Percentiles rank a stretch among this genome's conserved stretches.
phyloP scores from a whole-genome alignment of 768 basidiomycete genomes.

The Rhodotorula paludigena region DNA sequence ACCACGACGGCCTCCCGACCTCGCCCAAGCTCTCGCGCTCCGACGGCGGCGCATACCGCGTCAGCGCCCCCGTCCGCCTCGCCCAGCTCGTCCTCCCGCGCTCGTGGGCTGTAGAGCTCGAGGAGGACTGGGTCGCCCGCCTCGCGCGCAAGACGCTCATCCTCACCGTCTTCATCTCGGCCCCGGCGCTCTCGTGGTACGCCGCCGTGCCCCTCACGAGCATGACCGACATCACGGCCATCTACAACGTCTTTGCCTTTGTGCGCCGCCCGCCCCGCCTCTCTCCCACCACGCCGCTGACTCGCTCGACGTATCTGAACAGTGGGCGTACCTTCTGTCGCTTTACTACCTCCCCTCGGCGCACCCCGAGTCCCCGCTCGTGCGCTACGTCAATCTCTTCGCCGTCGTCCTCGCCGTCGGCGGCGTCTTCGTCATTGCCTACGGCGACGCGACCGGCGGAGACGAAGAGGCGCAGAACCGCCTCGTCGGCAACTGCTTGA shows the following conservation, averaged over 20 bases:
- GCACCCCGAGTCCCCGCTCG: slow-evolving; percentile 46
- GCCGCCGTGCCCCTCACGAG: slow-evolving; percentile 33
- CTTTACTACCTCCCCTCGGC: slow-evolving; percentile 49
- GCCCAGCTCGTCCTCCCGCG: neutral
- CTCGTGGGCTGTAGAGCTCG: neutral
- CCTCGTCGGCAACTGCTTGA: slow-evolving; percentile 34
- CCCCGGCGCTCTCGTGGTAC: slow-evolving; percentile 48
- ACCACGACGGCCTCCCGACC: slow-evolving; percentile 5
- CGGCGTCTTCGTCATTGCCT: slow-evolving; percentile 75
- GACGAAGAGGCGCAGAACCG: slow-evolving; percentile 21
- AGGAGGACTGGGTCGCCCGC: slow-evolving; percentile 6
- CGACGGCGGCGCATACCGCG: neutral
- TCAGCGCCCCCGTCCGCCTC: neutral
- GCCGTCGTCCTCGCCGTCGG: slow-evolving; percentile 74
- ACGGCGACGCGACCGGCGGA: slow-evolving; percentile 51
- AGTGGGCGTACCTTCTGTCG: slow-evolving; percentile 85
- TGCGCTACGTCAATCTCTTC: slow-evolving; percentile 58
- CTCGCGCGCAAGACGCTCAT: slow-evolving; percentile 34
- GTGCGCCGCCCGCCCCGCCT: slow-evolving; percentile 1
- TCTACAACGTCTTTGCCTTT: slow-evolving; percentile 38
- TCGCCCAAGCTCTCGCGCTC: neutral
- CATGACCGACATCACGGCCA: slow-evolving; percentile 53
- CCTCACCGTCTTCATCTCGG: slow-evolving; percentile 59
- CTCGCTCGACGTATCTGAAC: slow-evolving; percentile 78
- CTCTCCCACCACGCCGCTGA: slow-evolving; percentile 7